A percentile compares a stretch with the other conserved stretches of the same genome.
phyloP scores from a whole-genome alignment of 441 rosid genomes.

The Corymbia calophylla region DNA sequence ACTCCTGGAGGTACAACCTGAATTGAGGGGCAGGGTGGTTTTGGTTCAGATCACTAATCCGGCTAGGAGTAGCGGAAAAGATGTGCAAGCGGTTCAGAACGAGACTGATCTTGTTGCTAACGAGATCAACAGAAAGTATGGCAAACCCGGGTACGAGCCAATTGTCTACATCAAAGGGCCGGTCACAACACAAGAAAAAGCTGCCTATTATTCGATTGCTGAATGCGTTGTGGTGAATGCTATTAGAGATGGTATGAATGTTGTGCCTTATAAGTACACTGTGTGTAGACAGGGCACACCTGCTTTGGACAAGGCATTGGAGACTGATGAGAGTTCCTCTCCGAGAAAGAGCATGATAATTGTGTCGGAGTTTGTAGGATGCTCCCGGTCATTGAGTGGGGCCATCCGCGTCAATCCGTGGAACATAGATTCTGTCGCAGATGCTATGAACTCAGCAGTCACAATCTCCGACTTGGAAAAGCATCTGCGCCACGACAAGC shows the following conservation, averaged over 20 bases:
- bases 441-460: conserved; percentile 53
- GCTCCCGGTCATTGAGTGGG: conserved; percentile 86
- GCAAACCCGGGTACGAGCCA: conserved; percentile 51
- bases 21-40: conserved; percentile 50
- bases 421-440: conserved; percentile 52
- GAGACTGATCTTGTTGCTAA: conserved; percentile 32
- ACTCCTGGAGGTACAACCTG: conserved; percentile 39
- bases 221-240: conserved; percentile 79
- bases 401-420: conserved; percentile 86
- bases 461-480: conserved; percentile 47
- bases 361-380: conserved; percentile 82
- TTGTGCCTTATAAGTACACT: conserved; percentile 75
- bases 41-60: conserved; percentile 81
- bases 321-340: conserved; percentile 13
- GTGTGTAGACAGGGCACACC: conserved; percentile 69
- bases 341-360: conserved; percentile 56
- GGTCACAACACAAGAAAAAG: conserved; percentile 59
- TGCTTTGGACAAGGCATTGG: conserved; percentile 44
- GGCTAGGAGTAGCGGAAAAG: conserved; percentile 67
- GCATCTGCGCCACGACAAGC: conserved; percentile 69
- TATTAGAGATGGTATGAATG: conserved; percentile 87
- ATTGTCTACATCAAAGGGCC: conserved; percentile 48
- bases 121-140: conserved; percentile 40
- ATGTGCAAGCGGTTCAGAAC: conserved; percentile 47
- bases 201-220: conserved; percentile 56